Conservation (phyloP, 2,329 filamentous ascomycete species). For the Graphilbum ipis-grandicollis region DNA sequence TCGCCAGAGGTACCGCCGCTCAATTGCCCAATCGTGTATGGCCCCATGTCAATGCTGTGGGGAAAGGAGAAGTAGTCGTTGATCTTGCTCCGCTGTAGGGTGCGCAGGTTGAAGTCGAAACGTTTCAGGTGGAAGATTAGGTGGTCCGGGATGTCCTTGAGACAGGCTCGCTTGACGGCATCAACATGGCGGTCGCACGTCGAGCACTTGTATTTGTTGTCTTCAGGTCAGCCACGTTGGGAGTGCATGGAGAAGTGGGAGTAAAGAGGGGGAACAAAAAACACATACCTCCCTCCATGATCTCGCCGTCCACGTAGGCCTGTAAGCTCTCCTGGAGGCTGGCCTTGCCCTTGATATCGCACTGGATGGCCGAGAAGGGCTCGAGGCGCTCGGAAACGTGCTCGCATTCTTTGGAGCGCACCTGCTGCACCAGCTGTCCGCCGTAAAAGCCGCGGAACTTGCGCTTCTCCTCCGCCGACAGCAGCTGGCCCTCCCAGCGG, state of each 20-base stretch:
- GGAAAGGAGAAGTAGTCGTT: slow-evolving; percentile 93
- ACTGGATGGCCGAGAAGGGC: slow-evolving; percentile 85
- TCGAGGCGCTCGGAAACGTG: slow-evolving; percentile 87
- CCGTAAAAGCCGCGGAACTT: slow-evolving; percentile 72
- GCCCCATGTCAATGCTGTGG: slow-evolving; percentile 63
- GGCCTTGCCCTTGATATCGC: slow-evolving; percentile 85
- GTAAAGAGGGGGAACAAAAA: no score
- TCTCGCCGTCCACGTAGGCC: slow-evolving; percentile 90
- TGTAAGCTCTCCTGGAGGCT: slow-evolving; percentile 73
- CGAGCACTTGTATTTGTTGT: slow-evolving; percentile 97
- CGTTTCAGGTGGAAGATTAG: slow-evolving; percentile 89
- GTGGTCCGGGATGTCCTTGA: slow-evolving; percentile 86
- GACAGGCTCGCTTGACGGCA: slow-evolving; percentile 78
- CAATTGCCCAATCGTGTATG: slow-evolving; percentile 76
- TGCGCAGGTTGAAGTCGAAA: slow-evolving; percentile 65
- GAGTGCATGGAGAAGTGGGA: no score
- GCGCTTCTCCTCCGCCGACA: slow-evolving; percentile 48
- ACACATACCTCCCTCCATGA: slow-evolving; percentile 67
- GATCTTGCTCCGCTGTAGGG: slow-evolving; percentile 74
- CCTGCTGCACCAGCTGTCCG: slow-evolving; percentile 81
- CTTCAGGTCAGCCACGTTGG: slow-evolving; percentile 26
- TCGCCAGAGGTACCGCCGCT: slow-evolving; percentile 33
- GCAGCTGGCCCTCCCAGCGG: slow-evolving; percentile 71
- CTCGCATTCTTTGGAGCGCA: slow-evolving; percentile 84
- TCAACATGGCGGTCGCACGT: slow-evolving; percentile 78